phyloP scores from a whole-genome alignment of 805 yeast genomes.

The Pichia ethanolica region DNA sequence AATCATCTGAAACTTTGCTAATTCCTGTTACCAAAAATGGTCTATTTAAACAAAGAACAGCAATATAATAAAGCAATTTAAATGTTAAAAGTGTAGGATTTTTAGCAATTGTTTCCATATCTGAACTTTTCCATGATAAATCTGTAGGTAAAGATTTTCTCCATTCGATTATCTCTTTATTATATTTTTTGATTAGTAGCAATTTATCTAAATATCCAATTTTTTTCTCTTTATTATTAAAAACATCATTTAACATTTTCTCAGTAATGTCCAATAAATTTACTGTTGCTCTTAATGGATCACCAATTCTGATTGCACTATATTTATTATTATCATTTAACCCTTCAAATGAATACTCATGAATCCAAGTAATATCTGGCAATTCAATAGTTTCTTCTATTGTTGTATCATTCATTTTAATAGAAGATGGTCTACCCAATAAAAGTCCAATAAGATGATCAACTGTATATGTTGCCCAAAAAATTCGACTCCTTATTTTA shows the following conservation, averaged over 20 bases:
- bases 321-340: slow-evolving; percentile 17
- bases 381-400: slow-evolving; percentile 52
- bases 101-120: slow-evolving; percentile 35
- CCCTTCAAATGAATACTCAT: slow-evolving; percentile 40
- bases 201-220: not conserved
- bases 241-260: slow-evolving; percentile 38
- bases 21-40: slow-evolving; percentile 34
- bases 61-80: slow-evolving; percentile 49
- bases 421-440: slow-evolving; percentile 50
- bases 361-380: slow-evolving; percentile 58
- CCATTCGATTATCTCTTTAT: slow-evolving; percentile 31
- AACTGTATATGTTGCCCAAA: slow-evolving; percentile 61
- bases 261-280: slow-evolving; percentile 38
- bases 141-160: slow-evolving; percentile 40
- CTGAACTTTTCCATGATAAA: slow-evolving; percentile 35
- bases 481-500: slow-evolving; percentile 47
- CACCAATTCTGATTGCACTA: slow-evolving; percentile 28
- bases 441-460: slow-evolving; percentile 56
- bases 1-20: not conserved
- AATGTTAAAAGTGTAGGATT: slow-evolving; percentile 43
- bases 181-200: slow-evolving; percentile 1
- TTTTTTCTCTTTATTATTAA: slow-evolving; percentile 15
- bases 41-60: slow-evolving; percentile 48
- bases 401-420: slow-evolving; percentile 51
- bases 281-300: slow-evolving; percentile 37